Conservation (phyloP, 306 rosid species). For the Hippophae gyantsensis region DNA sequence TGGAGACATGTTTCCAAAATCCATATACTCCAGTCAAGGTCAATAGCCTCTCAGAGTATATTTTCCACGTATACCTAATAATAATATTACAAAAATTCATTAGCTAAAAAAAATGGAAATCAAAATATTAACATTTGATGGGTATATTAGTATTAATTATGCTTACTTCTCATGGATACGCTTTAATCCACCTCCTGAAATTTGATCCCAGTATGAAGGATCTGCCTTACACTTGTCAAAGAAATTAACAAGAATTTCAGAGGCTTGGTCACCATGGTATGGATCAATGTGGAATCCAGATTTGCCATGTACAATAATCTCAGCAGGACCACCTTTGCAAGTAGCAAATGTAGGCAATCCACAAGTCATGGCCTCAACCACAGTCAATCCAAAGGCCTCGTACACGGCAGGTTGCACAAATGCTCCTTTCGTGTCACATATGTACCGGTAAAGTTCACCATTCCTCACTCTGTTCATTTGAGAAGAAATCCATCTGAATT, state of each 20-base stretch:
- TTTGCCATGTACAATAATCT: slow-evolving; percentile 79
- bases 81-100: neutral
- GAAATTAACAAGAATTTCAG: slow-evolving; percentile 74
- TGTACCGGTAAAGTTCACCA: slow-evolving; percentile 84
- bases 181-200: slow-evolving; percentile 70
- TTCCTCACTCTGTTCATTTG: slow-evolving; percentile 96
- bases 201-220: slow-evolving; percentile 74
- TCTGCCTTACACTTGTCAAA: slow-evolving; percentile 66
- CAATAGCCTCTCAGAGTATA: slow-evolving; percentile 89
- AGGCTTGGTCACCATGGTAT: slow-evolving; percentile 81
- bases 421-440: slow-evolving; percentile 79
- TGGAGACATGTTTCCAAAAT: slow-evolving; percentile 97
- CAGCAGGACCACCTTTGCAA: slow-evolving; percentile 95
- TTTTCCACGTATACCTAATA: slow-evolving; percentile 84
- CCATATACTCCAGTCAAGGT: slow-evolving; percentile 94
- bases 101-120: neutral
- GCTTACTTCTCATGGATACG: slow-evolving; percentile 89
- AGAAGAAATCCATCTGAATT: slow-evolving; percentile 91
- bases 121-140: neutral
- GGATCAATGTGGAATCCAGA: slow-evolving; percentile 97
- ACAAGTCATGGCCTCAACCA: slow-evolving; percentile 96
- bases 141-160: neutral
- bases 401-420: slow-evolving; percentile 97
- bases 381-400: slow-evolving; percentile 93
- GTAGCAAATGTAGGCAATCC: slow-evolving; percentile 97